phyloP scores from a whole-genome alignment of 805 yeast species.

The Pichia nakasei region DNA sequence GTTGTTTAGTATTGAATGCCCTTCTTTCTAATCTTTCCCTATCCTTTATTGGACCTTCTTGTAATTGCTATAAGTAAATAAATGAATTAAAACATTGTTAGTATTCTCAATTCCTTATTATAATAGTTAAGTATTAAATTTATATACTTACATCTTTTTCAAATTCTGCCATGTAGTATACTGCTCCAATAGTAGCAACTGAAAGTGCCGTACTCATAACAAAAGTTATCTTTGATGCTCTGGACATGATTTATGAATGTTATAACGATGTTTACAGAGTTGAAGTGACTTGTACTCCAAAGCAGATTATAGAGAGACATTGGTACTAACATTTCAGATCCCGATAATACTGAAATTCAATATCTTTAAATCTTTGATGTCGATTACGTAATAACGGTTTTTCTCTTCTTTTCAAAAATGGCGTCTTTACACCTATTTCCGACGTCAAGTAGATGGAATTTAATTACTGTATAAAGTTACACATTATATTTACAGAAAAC shows the following conservation, averaged over 20 bases:
- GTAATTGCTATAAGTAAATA: slow-evolving; percentile 38
- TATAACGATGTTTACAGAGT: too few species aligned
- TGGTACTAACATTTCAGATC: too few species aligned
- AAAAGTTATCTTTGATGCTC: slow-evolving; percentile 70
- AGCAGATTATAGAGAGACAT: too few species aligned
- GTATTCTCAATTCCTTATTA: neutral
- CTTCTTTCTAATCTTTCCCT: slow-evolving; percentile 52
- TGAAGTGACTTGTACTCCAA: too few species aligned
- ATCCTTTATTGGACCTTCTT: slow-evolving; percentile 81
- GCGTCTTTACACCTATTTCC: too few species aligned
- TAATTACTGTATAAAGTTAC: too few species aligned
- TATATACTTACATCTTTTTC: slow-evolving; percentile 48
- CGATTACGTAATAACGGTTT: too few species aligned
- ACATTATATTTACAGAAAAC: too few species aligned
- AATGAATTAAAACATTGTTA: neutral
- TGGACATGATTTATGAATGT: slow-evolving; percentile 53
- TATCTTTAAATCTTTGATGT: too few species aligned
- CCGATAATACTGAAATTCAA: too few species aligned
- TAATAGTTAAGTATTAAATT: neutral
- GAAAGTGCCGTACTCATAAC: slow-evolving; percentile 49
- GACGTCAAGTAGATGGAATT: too few species aligned
- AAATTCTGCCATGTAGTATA: slow-evolving; percentile 57
- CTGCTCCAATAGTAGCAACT: slow-evolving; percentile 54
- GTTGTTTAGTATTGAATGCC: slow-evolving; percentile 29
- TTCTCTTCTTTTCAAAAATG: too few species aligned